Conservation (phyloP, 2,329 filamentous ascomycete species). For the Geosmithia flava region DNA sequence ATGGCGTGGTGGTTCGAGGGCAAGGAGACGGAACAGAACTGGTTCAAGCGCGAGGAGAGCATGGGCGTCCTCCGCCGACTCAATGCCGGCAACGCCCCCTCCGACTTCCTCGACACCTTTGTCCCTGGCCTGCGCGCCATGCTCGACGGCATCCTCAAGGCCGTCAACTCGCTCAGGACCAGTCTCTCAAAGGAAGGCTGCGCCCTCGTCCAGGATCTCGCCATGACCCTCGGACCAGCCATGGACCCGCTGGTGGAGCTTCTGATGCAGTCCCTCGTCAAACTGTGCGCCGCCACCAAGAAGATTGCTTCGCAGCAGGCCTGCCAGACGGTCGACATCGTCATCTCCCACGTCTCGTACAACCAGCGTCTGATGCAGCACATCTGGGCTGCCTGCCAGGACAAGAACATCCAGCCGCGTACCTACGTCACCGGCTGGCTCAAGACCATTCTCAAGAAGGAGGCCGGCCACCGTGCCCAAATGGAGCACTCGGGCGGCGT, state of each 20-base stretch:
- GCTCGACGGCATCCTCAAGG: constrained; percentile 82
- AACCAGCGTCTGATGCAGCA: constrained; percentile 75
- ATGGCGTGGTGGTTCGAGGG: constrained; percentile 80
- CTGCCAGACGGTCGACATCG: constrained; percentile 65
- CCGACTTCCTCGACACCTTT: constrained; percentile 63
- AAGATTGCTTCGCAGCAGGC: constrained; percentile 83
- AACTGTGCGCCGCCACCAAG: constrained; percentile 80
- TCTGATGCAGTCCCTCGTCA: constrained; percentile 78
- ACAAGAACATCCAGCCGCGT: constrained; percentile 87
- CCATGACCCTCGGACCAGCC: constrained; percentile 59
- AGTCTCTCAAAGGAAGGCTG: constrained; percentile 84
- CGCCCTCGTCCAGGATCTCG: constrained; percentile 72
- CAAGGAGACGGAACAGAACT: constrained; percentile 82
- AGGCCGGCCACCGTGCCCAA: constrained; percentile 64
- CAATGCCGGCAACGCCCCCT: constrained; percentile 70
- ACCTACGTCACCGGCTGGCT: constrained; percentile 73
- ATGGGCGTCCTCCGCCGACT: constrained; percentile 65
- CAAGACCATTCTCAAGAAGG: constrained; percentile 67
- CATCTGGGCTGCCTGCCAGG: constrained; percentile 67
- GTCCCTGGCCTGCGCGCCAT: constrained; percentile 58
- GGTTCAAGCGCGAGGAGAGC: constrained; percentile 75
- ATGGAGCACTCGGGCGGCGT: constrained; percentile 77
- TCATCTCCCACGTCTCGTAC: constrained; percentile 72
- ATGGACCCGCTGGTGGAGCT: constrained; percentile 87
- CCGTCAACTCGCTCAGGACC: constrained; percentile 70